phyloP scores from a whole-genome alignment of 2,329 filamentous ascomycete genomes.

The Penicillium sp. region DNA sequence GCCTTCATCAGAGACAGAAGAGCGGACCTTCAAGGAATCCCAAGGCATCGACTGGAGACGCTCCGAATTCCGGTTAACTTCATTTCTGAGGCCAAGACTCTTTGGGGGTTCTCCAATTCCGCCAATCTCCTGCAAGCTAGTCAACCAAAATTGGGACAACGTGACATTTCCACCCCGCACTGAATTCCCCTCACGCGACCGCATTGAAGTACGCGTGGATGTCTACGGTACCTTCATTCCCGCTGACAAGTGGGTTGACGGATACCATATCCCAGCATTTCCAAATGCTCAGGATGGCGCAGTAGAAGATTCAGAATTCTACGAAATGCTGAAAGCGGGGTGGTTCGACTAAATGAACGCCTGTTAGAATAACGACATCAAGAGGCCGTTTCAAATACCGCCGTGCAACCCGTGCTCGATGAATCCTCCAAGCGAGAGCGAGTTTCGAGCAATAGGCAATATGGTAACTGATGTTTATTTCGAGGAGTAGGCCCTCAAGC shows the following conservation, averaged over 20 bases:
- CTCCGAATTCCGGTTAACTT: too few species aligned
- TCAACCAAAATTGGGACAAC: neutral
- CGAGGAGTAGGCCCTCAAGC: constrained; percentile 1
- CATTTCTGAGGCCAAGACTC: too few species aligned
- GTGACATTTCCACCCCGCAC: neutral
- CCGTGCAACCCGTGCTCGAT: too few species aligned
- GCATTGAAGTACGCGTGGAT: neutral
- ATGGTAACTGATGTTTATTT: neutral
- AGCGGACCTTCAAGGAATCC: too few species aligned
- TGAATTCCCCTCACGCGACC: neutral
- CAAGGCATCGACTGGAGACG: too few species aligned
- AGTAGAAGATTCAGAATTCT: constrained; percentile 3
- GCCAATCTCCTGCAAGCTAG: neutral
- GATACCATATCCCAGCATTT: neutral
- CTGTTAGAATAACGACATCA: neutral
- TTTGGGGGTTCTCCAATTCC: too few species aligned
- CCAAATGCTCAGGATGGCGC: neutral
- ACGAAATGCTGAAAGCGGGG: neutral
- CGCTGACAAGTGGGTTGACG: constrained; percentile 1
- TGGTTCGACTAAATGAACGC: neutral
- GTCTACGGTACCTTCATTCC: neutral
- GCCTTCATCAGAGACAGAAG: too few species aligned
- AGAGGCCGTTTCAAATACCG: neutral
- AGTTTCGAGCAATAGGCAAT: too few species aligned
- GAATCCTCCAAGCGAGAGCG: too few species aligned